Evolutionary conservation across 306 rosid genomes (phyloP).

Genomic region (Spatholobus suberectus): DNA sequence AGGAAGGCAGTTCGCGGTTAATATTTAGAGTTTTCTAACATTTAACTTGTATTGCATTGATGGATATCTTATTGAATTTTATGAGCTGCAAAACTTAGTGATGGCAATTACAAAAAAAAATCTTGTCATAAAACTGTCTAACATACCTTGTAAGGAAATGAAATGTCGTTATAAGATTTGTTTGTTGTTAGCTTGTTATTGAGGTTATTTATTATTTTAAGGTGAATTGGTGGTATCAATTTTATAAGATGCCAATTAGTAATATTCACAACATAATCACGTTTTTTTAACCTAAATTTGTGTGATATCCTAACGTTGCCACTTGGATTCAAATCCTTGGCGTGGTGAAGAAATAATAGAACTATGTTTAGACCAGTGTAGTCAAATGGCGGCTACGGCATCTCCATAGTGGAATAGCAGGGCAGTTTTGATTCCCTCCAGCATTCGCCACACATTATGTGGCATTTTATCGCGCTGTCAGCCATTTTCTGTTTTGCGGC

Average conservation of each 20-base stretch:
- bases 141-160: constrained; percentile 11
- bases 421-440: not conserved
- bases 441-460: not conserved
- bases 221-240: not conserved
- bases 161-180: constrained; percentile 10
- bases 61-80: constrained; percentile 5
- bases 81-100: constrained; percentile 23
- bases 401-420: not conserved
- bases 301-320: not conserved
- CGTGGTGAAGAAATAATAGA: constrained; percentile 9
- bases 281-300: not conserved
- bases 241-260: not conserved
- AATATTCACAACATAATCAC: not conserved
- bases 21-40: constrained; percentile 13
- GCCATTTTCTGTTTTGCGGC: not conserved
- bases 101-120: not conserved
- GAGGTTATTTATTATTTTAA: constrained; percentile 13
- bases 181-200: constrained; percentile 25
- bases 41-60: constrained; percentile 11
- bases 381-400: not conserved
- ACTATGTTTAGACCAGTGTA: not conserved
- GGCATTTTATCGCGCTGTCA: not conserved
- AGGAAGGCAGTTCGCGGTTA: not conserved
- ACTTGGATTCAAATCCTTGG: constrained; percentile 14
- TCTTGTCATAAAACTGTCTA: not conserved